phyloP scores from a whole-genome alignment of 2,329 filamentous ascomycete genomes.

The Claviceps monticola region DNA sequence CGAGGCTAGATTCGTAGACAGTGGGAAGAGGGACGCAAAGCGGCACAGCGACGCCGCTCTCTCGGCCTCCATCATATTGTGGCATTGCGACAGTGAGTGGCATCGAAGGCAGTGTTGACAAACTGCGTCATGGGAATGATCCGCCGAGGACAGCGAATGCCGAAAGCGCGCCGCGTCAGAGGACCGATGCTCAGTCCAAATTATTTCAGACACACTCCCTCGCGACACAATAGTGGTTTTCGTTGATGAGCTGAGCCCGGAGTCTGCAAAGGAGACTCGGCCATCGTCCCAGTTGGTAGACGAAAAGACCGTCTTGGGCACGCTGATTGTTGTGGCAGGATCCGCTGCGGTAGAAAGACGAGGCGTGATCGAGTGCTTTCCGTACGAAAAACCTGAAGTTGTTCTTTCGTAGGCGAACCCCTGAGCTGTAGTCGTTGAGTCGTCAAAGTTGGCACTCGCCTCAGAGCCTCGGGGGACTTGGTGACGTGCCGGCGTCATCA shows the following conservation, averaged over 20 bases:
- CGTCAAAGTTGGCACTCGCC: background rate
- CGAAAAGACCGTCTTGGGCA: slow-evolving; percentile 18
- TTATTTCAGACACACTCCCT: slow-evolving; percentile 17
- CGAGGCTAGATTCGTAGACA: background rate
- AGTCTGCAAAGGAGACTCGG: background rate
- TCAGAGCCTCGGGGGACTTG: background rate
- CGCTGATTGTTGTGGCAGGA: slow-evolving; percentile 21
- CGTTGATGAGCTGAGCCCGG: slow-evolving; percentile 5
- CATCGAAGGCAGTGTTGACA: background rate
- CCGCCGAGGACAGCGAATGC: background rate
- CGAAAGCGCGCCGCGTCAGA: background rate
- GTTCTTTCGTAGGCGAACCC: too few relatives aligned
- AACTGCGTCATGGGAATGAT: background rate
- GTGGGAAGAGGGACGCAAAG: slow-evolving; percentile 1
- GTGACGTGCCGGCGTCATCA: background rate
- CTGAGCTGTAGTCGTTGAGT: background rate
- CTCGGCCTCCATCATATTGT: background rate
- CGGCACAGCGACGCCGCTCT: background rate
- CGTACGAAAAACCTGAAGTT: slow-evolving; percentile 11
- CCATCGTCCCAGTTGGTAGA: slow-evolving; percentile 3
- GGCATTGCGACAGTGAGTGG: background rate
- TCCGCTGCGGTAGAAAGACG: slow-evolving; percentile 13
- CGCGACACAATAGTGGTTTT: slow-evolving; percentile 17
- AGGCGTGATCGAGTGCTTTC: slow-evolving; percentile 12
- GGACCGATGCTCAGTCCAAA: slow-evolving; percentile 12